Evolutionary conservation across 192 early-diverging fungal species (phyloP), one percentile per base, ranked within the genome.

Genomic region (Backusella sp.): DNA sequence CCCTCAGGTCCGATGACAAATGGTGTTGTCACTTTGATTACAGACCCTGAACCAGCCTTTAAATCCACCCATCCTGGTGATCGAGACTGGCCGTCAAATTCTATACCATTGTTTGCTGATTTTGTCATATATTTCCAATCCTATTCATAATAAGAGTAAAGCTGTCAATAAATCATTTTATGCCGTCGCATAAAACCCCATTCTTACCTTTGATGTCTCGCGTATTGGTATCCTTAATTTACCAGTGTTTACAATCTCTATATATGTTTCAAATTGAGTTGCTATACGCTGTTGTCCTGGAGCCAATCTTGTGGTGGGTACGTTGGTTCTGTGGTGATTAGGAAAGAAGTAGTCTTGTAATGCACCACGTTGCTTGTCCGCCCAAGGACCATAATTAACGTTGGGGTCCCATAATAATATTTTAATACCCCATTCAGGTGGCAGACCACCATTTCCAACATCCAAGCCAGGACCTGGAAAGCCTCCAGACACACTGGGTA

Each of bases 351-450:
- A 94, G 32, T 84, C 86, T 71, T 95, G 92, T 23, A 93, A 83
- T 9, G 26, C 71, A 17, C 76, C 89, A 87, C 94, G 83, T 74
- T 95, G 94, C 17, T 91, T 86, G 77, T 93, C 91, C 9, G 91
- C 84, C 94, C 94, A 95, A 23, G 94, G 94, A 7, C 94, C 94
- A 73, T 95, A 95, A 62, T 90, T 85, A 0, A 94, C 49, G 4
- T 84, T 81, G 1, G 84, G 90, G 70, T 91, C 86, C 35, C 79
- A 72, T 36, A 91, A 73, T 23, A 80, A 77, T 23, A 95, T 32
- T 3, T 90, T 87, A 8, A 91, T 74, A 9, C 89, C 89, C 92
- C 92, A 95, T 76, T 92, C 90, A n/a, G 94, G 92, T 11, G 86
- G 77, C 3, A 84, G 79, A 17, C 88, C 88, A 19, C 90, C 82